phyloP scores from a whole-genome alignment of 2,329 filamentous ascomycete species.

The Zasmidium citrigriseum region DNA sequence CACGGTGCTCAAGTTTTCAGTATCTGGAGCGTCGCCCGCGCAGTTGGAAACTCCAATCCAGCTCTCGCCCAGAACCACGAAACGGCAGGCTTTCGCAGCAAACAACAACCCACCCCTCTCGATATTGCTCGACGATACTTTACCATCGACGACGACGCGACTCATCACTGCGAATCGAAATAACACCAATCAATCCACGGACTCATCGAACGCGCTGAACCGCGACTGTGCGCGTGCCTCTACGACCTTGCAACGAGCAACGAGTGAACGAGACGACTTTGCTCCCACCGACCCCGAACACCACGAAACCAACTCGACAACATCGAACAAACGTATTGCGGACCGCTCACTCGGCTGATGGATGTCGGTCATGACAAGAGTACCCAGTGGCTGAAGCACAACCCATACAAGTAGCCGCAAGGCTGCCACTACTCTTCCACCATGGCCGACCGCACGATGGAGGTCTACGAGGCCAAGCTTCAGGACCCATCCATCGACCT shows the following conservation, averaged over 20 bases:
- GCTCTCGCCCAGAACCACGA: not conserved
- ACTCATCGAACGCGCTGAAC: not conserved
- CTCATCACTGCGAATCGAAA: not conserved
- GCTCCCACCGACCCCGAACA: too few species aligned
- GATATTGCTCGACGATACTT: not conserved
- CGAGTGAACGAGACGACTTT: not conserved
- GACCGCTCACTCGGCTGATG: not conserved
- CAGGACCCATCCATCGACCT: conserved; percentile 60
- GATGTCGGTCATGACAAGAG: not conserved
- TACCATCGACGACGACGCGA: not conserved
- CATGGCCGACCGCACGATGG: conserved; percentile 45
- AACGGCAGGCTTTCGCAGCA: not conserved
- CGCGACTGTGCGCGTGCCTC: not conserved
- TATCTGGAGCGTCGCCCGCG: not conserved
- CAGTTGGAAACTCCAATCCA: not conserved
- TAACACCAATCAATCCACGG: not conserved
- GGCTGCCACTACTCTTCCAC: conserved; percentile 7
- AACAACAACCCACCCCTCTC: not conserved
- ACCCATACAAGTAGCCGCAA: not conserved
- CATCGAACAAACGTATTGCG: too few species aligned
- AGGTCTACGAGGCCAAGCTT: conserved; percentile 50
- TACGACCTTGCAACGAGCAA: not conserved
- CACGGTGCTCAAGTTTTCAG: not conserved
- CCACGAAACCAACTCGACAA: too few species aligned
- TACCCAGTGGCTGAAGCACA: not conserved